Percentiles rank a stretch among this genome's conserved stretches.
Conservation (phyloP, 306 rosid species). For the Lathyrus tuberosus region DNA sequence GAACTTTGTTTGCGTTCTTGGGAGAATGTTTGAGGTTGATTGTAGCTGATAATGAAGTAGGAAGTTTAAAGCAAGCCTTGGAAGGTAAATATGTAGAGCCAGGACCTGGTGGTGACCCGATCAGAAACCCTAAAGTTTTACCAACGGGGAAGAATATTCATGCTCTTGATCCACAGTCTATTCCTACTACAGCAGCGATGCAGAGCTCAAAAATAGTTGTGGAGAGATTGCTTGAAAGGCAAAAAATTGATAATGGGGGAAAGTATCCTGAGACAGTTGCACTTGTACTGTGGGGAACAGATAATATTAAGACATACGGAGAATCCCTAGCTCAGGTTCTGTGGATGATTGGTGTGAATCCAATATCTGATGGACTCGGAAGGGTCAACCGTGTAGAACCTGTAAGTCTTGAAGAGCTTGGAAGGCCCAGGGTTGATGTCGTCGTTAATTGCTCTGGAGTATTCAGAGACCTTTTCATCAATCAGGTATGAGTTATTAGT, state of each 20-base stretch:
- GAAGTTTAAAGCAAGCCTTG: conserved; percentile 95
- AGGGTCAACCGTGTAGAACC: conserved; percentile 86
- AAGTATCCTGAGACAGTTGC: conserved; percentile 91
- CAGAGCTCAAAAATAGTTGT: conserved; percentile 67
- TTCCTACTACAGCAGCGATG: conserved; percentile 93
- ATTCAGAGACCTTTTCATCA: conserved; percentile 97
- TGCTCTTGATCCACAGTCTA: conserved; percentile 92
- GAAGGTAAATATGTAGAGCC: conserved; percentile 96
- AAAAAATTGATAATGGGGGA: conserved; percentile 52
- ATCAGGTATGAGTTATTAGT: conserved; percentile 65
- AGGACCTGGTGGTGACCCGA: conserved; percentile 99
- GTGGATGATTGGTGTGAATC: conserved; percentile 96
- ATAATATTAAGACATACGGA: conserved; percentile 93
- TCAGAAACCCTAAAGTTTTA: conserved; percentile 87
- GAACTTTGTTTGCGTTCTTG: conserved; percentile 66
- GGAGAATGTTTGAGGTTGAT: conserved; percentile 86
- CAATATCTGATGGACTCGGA: conserved; percentile 81
- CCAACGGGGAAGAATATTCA: conserved; percentile 97
- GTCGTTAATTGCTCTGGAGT: conserved; percentile 99
- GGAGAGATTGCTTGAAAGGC: conserved; percentile 57
- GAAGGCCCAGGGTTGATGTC: conserved; percentile 97
- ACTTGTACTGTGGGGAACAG: conserved; percentile 98
- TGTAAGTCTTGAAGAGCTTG: conserved; percentile 92
- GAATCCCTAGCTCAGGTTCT: conserved; percentile 95
- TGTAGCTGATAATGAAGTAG: conserved; percentile 91